These are phyloP conservation scores for Lachancea meyersii DNA, from an alignment of 805 yeast species.

Conservation along the genomic window DNA sequence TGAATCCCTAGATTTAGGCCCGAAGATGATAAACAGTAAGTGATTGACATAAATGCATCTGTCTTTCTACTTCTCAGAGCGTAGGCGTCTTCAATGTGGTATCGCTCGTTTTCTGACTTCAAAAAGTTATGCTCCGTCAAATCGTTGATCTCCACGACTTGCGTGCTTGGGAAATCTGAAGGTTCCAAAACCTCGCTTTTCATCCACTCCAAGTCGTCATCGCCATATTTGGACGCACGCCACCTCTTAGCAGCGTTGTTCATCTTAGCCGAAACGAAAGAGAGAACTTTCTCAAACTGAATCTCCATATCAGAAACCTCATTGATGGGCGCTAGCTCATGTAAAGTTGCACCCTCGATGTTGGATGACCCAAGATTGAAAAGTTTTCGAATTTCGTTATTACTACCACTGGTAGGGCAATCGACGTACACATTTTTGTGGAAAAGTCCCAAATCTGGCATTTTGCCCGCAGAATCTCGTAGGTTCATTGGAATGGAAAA, in stretches of 20 bases:
- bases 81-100: constrained; percentile 18
- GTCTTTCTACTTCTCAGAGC: constrained; percentile 21
- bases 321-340: background rate
- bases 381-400: background rate
- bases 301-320: constrained; percentile 10
- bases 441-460: background rate
- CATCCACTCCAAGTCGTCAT: constrained; percentile 29
- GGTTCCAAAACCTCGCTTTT: constrained; percentile 15
- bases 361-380: background rate
- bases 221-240: constrained; percentile 22
- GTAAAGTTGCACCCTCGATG: constrained; percentile 1
- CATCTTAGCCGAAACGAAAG: constrained; percentile 16
- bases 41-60: constrained; percentile 24
- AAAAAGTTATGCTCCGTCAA: constrained; percentile 11
- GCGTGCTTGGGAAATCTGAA: constrained; percentile 2
- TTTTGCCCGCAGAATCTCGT: background rate
- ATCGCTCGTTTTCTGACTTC: constrained; percentile 1
- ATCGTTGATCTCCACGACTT: constrained; percentile 25
- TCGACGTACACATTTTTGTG: background rate
- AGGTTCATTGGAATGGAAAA: background rate
- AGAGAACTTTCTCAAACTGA: constrained; percentile 22
- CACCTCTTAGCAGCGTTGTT: constrained; percentile 18
- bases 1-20: constrained; percentile 28
- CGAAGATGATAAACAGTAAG: constrained; percentile 19
- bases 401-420: background rate